Percentiles rank a stretch among this genome's conserved stretches.
These are phyloP conservation scores for Handroanthus guayacan DNA, from an alignment of 257 asterid species.

Conservation along the genomic window DNA sequence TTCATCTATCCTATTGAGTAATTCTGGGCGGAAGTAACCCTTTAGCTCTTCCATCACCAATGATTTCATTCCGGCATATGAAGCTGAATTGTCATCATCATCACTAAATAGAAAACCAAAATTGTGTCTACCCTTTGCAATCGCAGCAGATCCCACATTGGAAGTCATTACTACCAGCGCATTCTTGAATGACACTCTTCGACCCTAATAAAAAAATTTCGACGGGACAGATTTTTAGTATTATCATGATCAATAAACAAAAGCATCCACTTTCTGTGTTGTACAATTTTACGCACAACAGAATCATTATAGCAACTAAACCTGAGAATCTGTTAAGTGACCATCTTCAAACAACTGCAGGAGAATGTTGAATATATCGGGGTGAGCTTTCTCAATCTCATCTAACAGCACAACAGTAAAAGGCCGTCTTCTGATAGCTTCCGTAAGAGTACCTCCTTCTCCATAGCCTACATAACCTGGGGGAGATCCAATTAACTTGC, in stretches of 20 bases:
- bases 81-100: conserved; percentile 64
- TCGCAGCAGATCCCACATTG: conserved; percentile 87
- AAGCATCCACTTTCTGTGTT: background rate
- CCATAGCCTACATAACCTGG: conserved; percentile 98
- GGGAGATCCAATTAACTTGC: conserved; percentile 98
- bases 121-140: conserved; percentile 77
- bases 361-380: conserved; percentile 93
- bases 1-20: conserved; percentile 95
- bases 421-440: conserved; percentile 92
- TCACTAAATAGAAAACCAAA: conserved; percentile 73
- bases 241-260: conserved; percentile 20
- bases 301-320: conserved; percentile 35
- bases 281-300: conserved; percentile 26
- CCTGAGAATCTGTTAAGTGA: conserved; percentile 98
- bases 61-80: conserved; percentile 90
- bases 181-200: conserved; percentile 96
- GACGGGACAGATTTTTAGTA: conserved; percentile 23
- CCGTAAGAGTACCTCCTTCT: conserved; percentile 93
- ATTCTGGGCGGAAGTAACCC: conserved; percentile 91
- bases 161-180: conserved; percentile 95
- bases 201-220: conserved; percentile 61
- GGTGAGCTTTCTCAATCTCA: conserved; percentile 99
- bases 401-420: conserved; percentile 93
- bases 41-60: conserved; percentile 90
- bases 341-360: conserved; percentile 98